Base-by-base conservation (phyloP, 805 yeast genomes). In the Saturnispora dispora region DNA sequence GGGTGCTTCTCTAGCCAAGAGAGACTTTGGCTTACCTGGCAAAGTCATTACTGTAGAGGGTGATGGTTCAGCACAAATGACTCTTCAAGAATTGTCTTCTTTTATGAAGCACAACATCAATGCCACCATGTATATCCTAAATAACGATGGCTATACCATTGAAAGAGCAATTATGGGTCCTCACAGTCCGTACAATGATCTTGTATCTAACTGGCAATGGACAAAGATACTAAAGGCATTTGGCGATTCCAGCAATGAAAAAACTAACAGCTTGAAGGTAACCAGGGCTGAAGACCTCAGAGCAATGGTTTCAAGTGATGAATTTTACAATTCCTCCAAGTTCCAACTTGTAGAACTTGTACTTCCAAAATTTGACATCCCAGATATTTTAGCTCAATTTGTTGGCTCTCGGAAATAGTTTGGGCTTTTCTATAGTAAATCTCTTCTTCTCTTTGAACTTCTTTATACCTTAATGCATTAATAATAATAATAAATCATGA, bases 171-270 rank as follows among this genome's bases (percentile, higher is more conserved):
- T 77, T 48, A 65, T 66, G 52, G 81, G 81, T 4, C 76, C 79
- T n/a, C 58, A 67, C 4, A 65, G 79, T 48, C 64, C 75, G 0
- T 77, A 76, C 57, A 77, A 77, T 57, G 81, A 77, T 55, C 74
- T 77, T 43, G 69, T 72, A 50, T 66, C 65, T 7, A 58, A 64
- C n/a, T 74, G 80, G 78, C 63, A 83, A 56, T 89, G 95, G 95
- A 74, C 83, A 8, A 70, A 79, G 52, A 68, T 87, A 48, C 72
- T 86, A 56, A 71, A 74, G 54, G 75, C 79, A 20, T 85, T 90
- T 60, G 90, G 89, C n/a, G 88, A 75, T 56, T 60, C 65, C 15
- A 41, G 49, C 2, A 65, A 68, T 9, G 62, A 66, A 52, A 61
- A 60, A 48, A 55, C 70, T 45, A 62, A 60, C 41, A 66, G 70